Conservation (phyloP, 305 asterid species). For the Fraxinus angustifolia region DNA sequence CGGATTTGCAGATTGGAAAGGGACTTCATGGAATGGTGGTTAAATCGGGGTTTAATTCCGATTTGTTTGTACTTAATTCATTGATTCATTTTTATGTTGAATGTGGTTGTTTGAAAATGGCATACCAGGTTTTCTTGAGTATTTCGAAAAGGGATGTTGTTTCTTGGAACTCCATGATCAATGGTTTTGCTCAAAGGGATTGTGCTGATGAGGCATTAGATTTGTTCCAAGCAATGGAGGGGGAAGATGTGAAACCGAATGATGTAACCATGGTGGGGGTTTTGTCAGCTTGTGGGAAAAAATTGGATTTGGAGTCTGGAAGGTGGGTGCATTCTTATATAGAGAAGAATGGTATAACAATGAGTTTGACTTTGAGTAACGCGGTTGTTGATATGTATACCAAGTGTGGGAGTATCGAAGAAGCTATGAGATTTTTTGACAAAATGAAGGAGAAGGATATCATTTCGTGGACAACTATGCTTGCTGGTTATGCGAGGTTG, state of each 20-base stretch:
- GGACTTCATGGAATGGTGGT: constrained; percentile 68
- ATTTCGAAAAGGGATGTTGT: constrained; percentile 62
- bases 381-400: constrained; percentile 80
- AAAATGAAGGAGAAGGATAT: constrained; percentile 57
- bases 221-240: constrained; percentile 44
- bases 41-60: constrained; percentile 49
- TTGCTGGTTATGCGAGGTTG: constrained; percentile 56
- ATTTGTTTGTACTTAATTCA: constrained; percentile 55
- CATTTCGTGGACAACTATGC: constrained; percentile 69
- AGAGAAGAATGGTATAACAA: constrained; percentile 38
- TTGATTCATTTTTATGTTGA: constrained; percentile 62
- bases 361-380: constrained; percentile 48
- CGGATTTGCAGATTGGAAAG: constrained; percentile 42
- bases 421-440: constrained; percentile 51
- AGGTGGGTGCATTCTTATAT: constrained; percentile 58
- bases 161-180: constrained; percentile 71
- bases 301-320: constrained; percentile 52
- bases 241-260: constrained; percentile 48
- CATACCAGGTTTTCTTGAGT: constrained; percentile 39
- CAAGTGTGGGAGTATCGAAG: constrained; percentile 60
- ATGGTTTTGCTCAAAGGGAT: constrained; percentile 48
- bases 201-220: constrained; percentile 44
- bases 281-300: constrained; percentile 56
- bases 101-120: constrained; percentile 55
- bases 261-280: constrained; percentile 62